These are phyloP conservation scores for Ascochyta koolunga DNA, from an alignment of 2,329 filamentous ascomycete genomes.

Conservation along the genomic window DNA sequence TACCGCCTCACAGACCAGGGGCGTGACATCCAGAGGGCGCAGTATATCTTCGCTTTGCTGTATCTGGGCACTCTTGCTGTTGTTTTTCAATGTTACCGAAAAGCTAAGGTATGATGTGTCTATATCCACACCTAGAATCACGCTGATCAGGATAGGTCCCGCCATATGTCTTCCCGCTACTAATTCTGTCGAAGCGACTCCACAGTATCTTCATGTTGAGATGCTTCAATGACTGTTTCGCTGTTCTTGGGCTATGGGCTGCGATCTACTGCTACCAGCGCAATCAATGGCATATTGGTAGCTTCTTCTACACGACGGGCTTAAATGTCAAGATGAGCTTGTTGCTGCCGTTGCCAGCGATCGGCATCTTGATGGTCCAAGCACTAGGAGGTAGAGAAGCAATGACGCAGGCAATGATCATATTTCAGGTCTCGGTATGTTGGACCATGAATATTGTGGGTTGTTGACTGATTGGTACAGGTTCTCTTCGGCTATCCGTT, in stretches of 20 bases:
- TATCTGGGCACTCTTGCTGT: slow-evolving; percentile 78
- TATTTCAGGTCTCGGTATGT: slow-evolving; percentile 77
- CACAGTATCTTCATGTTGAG: slow-evolving; percentile 93
- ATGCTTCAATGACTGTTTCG: slow-evolving; percentile 95
- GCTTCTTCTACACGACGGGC: slow-evolving; percentile 75
- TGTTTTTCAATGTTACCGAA: slow-evolving; percentile 82
- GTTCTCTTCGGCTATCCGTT: slow-evolving; percentile 70
- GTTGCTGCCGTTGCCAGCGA: slow-evolving; percentile 79
- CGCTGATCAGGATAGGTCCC: slow-evolving; percentile 63
- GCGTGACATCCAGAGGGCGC: slow-evolving; percentile 76
- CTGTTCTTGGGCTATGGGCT: slow-evolving; percentile 80
- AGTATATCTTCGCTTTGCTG: slow-evolving; percentile 78
- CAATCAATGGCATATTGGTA: slow-evolving; percentile 74
- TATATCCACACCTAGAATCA: background rate
- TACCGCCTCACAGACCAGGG: slow-evolving; percentile 80
- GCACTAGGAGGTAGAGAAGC: slow-evolving; percentile 70
- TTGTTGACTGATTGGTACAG: slow-evolving; percentile 44
- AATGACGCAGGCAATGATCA: slow-evolving; percentile 72
- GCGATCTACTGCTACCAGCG: slow-evolving; percentile 81
- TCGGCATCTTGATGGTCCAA: slow-evolving; percentile 77
- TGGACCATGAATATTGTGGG: background rate
- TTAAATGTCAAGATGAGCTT: slow-evolving; percentile 96
- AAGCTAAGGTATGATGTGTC: slow-evolving; percentile 64
- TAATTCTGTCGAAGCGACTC: slow-evolving; percentile 87
- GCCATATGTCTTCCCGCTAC: slow-evolving; percentile 83